These are phyloP conservation scores for Zasmidium angulare DNA, from an alignment of 2,329 filamentous ascomycete genomes.

Conservation along the genomic window DNA sequence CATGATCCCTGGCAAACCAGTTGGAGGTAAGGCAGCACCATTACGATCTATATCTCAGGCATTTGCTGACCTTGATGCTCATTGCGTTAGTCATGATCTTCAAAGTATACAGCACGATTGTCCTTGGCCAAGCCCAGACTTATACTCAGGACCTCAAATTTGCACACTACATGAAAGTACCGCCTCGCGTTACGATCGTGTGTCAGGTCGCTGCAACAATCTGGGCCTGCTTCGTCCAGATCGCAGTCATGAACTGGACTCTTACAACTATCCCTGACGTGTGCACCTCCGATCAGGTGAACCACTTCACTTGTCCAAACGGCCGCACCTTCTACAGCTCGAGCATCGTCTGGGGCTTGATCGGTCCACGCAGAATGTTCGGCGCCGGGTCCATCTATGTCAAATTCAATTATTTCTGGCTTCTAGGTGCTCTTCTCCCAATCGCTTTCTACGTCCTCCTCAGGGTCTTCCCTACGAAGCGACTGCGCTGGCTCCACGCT, in stretches of 20 bases:
- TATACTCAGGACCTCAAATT: constrained; percentile 86
- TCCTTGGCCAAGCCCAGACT: constrained; percentile 70
- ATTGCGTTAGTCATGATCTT: constrained; percentile 99
- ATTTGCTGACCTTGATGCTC: no score
- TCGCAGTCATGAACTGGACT: constrained; percentile 88
- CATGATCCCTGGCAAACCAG: constrained; percentile 78
- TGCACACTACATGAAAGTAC: constrained; percentile 85
- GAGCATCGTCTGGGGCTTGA: constrained; percentile 82
- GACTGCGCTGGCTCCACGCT: constrained; percentile 21
- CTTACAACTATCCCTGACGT: constrained; percentile 73
- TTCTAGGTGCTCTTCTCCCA: constrained; percentile 72
- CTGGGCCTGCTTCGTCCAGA: constrained; percentile 77
- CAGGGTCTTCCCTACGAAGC: constrained; percentile 16
- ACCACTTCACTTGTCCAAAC: constrained; percentile 84
- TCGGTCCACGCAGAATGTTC: constrained; percentile 81
- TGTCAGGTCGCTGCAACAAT: constrained; percentile 75
- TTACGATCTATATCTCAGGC: no score
- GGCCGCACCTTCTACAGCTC: constrained; percentile 89
- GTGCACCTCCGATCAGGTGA: constrained; percentile 77
- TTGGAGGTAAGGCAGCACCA: no score
- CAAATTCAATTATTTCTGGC: constrained; percentile 77
- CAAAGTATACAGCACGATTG: constrained; percentile 76
- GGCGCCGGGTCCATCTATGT: constrained; percentile 73
- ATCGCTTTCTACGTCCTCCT: constrained; percentile 70
- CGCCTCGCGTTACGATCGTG: constrained; percentile 73